A percentile compares a stretch with the other conserved stretches of the same genome.
These are phyloP conservation scores for Penicillium sp. DNA, from an alignment of 2,329 filamentous ascomycete species.

Conservation along the genomic window DNA sequence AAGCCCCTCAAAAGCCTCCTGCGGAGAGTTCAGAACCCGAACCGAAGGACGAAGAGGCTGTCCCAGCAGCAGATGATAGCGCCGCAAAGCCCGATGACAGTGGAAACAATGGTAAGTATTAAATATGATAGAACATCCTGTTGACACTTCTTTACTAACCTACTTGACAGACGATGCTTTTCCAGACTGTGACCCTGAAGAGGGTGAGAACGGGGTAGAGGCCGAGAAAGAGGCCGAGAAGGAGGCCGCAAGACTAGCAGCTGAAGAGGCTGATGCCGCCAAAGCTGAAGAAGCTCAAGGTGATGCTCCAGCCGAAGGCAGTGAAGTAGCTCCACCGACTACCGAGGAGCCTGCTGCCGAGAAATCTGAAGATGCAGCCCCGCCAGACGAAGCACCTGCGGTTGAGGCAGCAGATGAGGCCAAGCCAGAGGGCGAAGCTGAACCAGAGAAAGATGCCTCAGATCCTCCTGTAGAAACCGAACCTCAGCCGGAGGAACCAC, in stretches of 20 bases:
- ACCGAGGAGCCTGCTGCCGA: constrained; percentile 12
- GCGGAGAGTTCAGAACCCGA: constrained; percentile 16
- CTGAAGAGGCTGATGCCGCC: constrained; percentile 28
- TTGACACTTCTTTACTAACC: constrained; percentile 1
- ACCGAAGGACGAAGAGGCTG: constrained; percentile 14
- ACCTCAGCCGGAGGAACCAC: constrained; percentile 12
- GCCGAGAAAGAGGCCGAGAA: constrained; percentile 29
- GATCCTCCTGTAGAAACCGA: background rate
- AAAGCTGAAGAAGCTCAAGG: constrained; percentile 7
- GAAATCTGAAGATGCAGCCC: constrained; percentile 2
- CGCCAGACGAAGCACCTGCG: constrained; percentile 11
- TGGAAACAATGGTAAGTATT: constrained; percentile 24
- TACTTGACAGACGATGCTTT: constrained; percentile 32
- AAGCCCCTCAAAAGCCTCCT: constrained; percentile 14
- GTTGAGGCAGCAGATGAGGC: constrained; percentile 3
- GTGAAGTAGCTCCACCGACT: constrained; percentile 3
- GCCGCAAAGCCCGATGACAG: constrained; percentile 13
- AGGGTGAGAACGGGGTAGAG: constrained; percentile 32
- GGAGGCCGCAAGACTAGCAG: constrained; percentile 30
- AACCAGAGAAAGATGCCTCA: background rate
- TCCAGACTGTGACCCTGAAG: constrained; percentile 33
- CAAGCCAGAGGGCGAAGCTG: constrained; percentile 1
- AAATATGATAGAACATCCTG: background rate
- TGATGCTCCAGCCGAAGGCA: constrained; percentile 6
- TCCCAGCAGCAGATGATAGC: constrained; percentile 12